Conservation (phyloP, 495 filamentous ascomycete genomes). For the Polyplosphaeria fusca region DNA sequence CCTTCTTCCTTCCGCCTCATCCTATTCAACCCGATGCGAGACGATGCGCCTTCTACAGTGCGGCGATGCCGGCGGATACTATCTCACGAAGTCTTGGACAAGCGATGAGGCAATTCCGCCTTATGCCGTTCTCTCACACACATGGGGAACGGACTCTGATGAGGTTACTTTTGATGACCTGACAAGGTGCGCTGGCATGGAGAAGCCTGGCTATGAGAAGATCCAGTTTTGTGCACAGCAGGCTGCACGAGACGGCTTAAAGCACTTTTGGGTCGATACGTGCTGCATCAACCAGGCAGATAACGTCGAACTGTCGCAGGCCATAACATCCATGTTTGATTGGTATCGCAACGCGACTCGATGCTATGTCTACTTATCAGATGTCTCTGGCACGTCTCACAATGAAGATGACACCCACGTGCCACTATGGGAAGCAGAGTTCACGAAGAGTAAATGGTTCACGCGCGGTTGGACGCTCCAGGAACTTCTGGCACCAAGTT, state of each 20-base stretch:
- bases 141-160: constrained; percentile 14
- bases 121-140: constrained; percentile 22
- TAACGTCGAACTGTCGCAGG: neutral
- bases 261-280: too few species aligned
- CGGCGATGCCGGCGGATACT: neutral
- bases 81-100: neutral
- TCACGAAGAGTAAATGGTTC: constrained; percentile 7
- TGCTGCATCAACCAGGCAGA: neutral
- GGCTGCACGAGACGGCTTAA: neutral
- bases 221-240: constrained; percentile 10
- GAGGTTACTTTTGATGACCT: constrained; percentile 17
- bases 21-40: too few species aligned
- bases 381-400: neutral
- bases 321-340: neutral
- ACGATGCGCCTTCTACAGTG: constrained; percentile 17
- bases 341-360: neutral
- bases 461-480: too few species aligned
- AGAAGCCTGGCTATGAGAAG: constrained; percentile 18
- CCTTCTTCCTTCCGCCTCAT: too few species aligned
- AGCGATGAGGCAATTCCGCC: neutral
- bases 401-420: neutral
- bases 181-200: constrained; percentile 1
- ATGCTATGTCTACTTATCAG: neutral
- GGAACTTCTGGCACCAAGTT: constrained; percentile 23
- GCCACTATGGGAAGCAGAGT: neutral